These are phyloP conservation scores for Colletotrichum chrysophilum DNA, from an alignment of 2,329 filamentous ascomycete species.

Conservation along the genomic window DNA sequence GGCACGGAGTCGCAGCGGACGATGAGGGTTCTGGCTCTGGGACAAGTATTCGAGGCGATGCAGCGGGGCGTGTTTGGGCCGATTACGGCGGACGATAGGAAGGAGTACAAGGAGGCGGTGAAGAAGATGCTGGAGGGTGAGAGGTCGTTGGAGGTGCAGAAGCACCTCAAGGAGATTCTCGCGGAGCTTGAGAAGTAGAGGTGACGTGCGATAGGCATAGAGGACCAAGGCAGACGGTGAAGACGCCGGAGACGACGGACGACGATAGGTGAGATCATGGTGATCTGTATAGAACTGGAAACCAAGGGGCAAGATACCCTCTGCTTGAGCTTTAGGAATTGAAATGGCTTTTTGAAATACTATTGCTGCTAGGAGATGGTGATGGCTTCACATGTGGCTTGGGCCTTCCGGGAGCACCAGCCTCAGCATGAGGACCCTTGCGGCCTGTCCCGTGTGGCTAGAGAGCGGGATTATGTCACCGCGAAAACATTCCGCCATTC, in stretches of 20 bases:
- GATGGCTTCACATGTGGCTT: not conserved
- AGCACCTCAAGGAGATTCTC: conserved; percentile 42
- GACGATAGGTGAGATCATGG: not conserved
- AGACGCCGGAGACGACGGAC: no score
- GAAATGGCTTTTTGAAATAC: not conserved
- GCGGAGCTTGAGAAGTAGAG: conserved; percentile 29
- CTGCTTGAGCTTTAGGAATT: not conserved
- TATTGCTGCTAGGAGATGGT: not conserved
- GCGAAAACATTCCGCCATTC: not conserved
- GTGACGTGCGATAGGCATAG: no score
- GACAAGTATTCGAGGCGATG: conserved; percentile 45
- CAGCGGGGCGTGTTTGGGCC: conserved; percentile 47
- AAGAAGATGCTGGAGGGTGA: conserved; percentile 42
- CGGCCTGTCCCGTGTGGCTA: not conserved
- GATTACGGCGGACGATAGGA: conserved; percentile 21
- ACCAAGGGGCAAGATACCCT: not conserved
- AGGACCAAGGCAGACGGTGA: no score
- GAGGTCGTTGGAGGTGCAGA: conserved; percentile 51
- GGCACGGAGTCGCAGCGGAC: conserved; percentile 59
- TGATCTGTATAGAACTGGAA: not conserved
- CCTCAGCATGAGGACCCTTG: not conserved
- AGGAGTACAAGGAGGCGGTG: conserved; percentile 32
- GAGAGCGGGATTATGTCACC: not conserved
- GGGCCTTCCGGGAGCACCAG: not conserved
- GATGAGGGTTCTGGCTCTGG: conserved; percentile 50